Conservation (phyloP, 108 stramenopile species). For the Skeletonema marinoi region DNA sequence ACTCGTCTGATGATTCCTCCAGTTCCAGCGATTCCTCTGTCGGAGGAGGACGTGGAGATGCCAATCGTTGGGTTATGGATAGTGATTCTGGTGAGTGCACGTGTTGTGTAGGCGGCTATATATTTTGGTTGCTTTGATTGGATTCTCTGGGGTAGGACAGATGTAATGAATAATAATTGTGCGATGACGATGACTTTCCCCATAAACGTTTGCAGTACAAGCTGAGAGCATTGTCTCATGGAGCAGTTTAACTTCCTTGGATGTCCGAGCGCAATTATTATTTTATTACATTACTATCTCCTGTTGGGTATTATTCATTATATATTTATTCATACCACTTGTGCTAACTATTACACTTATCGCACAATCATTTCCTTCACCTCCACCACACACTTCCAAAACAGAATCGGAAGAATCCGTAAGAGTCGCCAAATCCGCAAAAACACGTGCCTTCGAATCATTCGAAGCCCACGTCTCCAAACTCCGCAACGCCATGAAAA, state of each 20-base stretch:
- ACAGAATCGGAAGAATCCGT: slow-evolving; percentile 88
- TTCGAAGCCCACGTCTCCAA: slow-evolving; percentile 73
- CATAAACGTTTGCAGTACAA: slow-evolving; percentile 57
- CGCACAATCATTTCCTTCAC: neutral
- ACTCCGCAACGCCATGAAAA: slow-evolving; percentile 88
- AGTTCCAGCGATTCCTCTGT: slow-evolving; percentile 34
- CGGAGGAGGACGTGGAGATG: slow-evolving; percentile 28
- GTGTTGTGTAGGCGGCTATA: too few relatives aligned
- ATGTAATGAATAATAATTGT: slow-evolving; percentile 1
- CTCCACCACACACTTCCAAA: neutral
- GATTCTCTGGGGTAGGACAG: neutral
- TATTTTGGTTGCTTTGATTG: neutral
- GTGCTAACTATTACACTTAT: neutral
- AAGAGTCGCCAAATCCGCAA: slow-evolving; percentile 94
- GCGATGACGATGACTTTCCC: slow-evolving; percentile 46
- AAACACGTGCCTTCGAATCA: slow-evolving; percentile 89
- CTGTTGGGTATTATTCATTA: neutral
- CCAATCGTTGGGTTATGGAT: slow-evolving; percentile 62
- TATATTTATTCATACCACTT: neutral
- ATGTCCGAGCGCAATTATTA: slow-evolving; percentile 40
- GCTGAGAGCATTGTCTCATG: slow-evolving; percentile 34
- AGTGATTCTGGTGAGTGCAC: slow-evolving; percentile 49
- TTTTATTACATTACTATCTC: slow-evolving; percentile 7
- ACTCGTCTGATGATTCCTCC: slow-evolving; percentile 39
- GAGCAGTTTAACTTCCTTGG: slow-evolving; percentile 41